These are phyloP conservation scores for Emydomyces testavorans DNA, from an alignment of 2,329 filamentous ascomycete genomes.

Conservation along the genomic window DNA sequence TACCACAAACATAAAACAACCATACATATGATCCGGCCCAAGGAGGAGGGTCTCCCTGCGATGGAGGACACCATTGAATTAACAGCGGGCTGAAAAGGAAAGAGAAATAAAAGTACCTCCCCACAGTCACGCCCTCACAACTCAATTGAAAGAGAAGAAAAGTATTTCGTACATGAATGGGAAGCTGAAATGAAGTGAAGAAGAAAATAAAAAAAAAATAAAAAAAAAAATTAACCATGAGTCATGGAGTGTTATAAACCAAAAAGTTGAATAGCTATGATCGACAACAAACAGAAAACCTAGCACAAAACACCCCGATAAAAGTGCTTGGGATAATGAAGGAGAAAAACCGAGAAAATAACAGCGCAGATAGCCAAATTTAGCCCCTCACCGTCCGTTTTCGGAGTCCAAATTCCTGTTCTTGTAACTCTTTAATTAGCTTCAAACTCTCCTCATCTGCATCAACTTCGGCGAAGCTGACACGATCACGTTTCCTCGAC, in stretches of 20 bases:
- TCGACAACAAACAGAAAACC: background rate
- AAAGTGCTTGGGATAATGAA: background rate
- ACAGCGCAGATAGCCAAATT: background rate
- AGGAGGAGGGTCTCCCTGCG: background rate
- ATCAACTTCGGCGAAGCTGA: constrained; percentile 23
- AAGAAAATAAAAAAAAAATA: constrained; percentile 13
- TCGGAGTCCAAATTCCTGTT: constrained; percentile 36
- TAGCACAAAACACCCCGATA: background rate
- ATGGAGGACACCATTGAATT: background rate
- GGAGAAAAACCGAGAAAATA: constrained; percentile 1
- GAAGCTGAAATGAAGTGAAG: constrained; percentile 14
- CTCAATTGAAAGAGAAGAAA: background rate
- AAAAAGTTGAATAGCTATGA: background rate
- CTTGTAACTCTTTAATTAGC: constrained; percentile 36
- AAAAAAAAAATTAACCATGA: background rate
- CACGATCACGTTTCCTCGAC: constrained; percentile 21
- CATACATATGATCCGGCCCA: background rate
- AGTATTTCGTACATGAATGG: constrained; percentile 9
- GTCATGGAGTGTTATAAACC: background rate
- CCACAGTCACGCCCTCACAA: background rate
- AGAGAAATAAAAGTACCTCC: background rate
- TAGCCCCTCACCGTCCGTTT: constrained; percentile 22
- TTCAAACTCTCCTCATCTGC: constrained; percentile 35
- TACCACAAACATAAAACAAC: background rate
- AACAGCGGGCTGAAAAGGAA: background rate